Percentiles rank a stretch among this genome's conserved stretches.
These are phyloP conservation scores for Colletotrichum trifolii DNA, from an alignment of 2,329 filamentous ascomycete genomes.

Conservation along the genomic window DNA sequence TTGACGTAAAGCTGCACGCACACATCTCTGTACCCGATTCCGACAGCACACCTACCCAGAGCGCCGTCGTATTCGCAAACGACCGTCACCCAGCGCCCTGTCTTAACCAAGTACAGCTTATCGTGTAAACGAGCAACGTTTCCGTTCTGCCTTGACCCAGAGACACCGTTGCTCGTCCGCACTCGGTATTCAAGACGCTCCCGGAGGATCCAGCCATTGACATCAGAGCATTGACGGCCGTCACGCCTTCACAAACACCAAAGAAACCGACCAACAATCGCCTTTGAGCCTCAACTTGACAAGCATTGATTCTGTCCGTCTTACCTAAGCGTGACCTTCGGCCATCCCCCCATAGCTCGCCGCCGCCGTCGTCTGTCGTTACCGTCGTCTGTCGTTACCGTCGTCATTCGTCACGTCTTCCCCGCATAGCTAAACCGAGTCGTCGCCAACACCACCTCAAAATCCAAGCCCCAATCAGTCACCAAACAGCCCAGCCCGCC, in stretches of 20 bases:
- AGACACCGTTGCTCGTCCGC: no score
- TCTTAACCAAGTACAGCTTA: neutral
- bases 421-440: slow-evolving; percentile 14
- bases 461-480: slow-evolving; percentile 10
- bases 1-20: slow-evolving; percentile 12
- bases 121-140: no score
- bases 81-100: neutral
- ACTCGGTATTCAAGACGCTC: no score
- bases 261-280: neutral
- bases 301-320: neutral
- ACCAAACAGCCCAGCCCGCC: slow-evolving; percentile 2
- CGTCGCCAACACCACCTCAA: neutral
- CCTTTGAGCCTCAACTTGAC: slow-evolving; percentile 10
- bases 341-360: slow-evolving; percentile 12
- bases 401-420: neutral
- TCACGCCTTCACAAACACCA: no score
- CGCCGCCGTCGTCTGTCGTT: slow-evolving; percentile 10
- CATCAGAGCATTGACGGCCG: no score
- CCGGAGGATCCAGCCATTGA: slow-evolving; percentile 2
- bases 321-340: neutral
- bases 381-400: neutral
- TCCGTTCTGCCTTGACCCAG: no score
- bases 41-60: slow-evolving; percentile 12
- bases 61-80: slow-evolving; percentile 17
- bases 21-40: neutral